These are phyloP conservation scores for Globisporangium okanoganense DNA, from an alignment of 352 stramenopile species.

Conservation along the genomic window DNA sequence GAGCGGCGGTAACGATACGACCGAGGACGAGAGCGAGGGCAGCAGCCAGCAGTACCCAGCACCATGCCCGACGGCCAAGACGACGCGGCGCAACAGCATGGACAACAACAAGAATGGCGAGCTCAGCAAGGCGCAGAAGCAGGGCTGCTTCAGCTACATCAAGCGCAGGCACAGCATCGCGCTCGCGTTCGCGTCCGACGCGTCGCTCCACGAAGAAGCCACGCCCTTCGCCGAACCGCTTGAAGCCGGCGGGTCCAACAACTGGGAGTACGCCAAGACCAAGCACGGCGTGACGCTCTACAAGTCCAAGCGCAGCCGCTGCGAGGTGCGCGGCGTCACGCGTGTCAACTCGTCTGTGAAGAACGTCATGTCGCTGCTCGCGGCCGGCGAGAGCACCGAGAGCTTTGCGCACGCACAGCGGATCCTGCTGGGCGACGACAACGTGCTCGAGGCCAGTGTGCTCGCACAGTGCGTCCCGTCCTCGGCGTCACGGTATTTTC, in stretches of 20 bases:
- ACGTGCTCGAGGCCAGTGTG: slow-evolving; percentile 65
- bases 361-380: slow-evolving; percentile 77
- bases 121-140: slow-evolving; percentile 64
- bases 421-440: slow-evolving; percentile 50
- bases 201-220: slow-evolving; percentile 3
- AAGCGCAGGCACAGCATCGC: slow-evolving; percentile 68
- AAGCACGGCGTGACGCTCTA: slow-evolving; percentile 76
- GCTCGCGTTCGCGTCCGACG: slow-evolving; percentile 57
- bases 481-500: slow-evolving; percentile 61
- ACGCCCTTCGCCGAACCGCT: slow-evolving; percentile 4
- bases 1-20: slow-evolving; percentile 12
- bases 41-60: slow-evolving; percentile 1
- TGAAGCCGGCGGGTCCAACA: slow-evolving; percentile 25
- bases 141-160: slow-evolving; percentile 83
- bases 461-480: slow-evolving; percentile 58
- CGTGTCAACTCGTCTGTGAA: slow-evolving; percentile 78
- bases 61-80: neutral
- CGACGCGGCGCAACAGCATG: slow-evolving; percentile 17
- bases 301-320: slow-evolving; percentile 61
- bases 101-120: slow-evolving; percentile 9
- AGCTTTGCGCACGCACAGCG: slow-evolving; percentile 60
- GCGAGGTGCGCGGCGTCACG: slow-evolving; percentile 68
- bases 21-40: slow-evolving; percentile 13
- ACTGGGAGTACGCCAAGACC: slow-evolving; percentile 59
- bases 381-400: slow-evolving; percentile 44